Base-by-base conservation (phyloP, 257 asterid genomes). In the Jasminum sambac region DNA sequence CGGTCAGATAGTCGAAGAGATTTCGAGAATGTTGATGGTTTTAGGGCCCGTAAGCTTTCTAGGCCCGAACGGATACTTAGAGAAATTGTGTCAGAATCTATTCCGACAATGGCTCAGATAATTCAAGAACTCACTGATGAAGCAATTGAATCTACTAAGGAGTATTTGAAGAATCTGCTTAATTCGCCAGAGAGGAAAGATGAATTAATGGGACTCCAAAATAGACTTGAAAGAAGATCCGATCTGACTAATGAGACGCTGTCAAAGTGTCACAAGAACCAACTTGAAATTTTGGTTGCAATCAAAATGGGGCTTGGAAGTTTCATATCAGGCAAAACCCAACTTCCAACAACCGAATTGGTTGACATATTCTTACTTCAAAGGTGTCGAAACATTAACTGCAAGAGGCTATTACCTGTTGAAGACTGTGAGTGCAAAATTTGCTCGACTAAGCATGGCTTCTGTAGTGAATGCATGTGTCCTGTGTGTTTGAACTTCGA, bases 401-500 rank as follows among this genome's bases (percentile, higher is more conserved):
- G 99, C 85, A 86, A 72, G 85, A 80, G 93, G 74, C 12, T 73
- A 44, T 78, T 94, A 61, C 98, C 98, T 0, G 93, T 87, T 37
- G 98, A 86, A 3, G 90, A 91, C 75, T 94, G 99, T 44, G 90
- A 89, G 69, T 94, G 96, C 85, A 86, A 88, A 84, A 82, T 89
- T 75, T 94, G 99, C 79, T 89, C 88, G 0, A 79, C 84, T 0
- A 89, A 86, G 50, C 88, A 83, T 64, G 99, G 99, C 23, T 94
- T 94, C 72, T 94, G 99, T 84, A 84, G 91, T 11, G 95, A 78
- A 76, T 95, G 99, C 84, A 95, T 95, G 99, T 95, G 97, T 69
- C 90, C 91, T 3, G 89, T 95, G 4, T 95, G 99, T 78, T 76
- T 87, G 55, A 89, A 91, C 80, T 91, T 89, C 8, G 99, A 95